Conservation (phyloP, 495 filamentous ascomycete species). For the Hapsidospora chrysogenum region DNA sequence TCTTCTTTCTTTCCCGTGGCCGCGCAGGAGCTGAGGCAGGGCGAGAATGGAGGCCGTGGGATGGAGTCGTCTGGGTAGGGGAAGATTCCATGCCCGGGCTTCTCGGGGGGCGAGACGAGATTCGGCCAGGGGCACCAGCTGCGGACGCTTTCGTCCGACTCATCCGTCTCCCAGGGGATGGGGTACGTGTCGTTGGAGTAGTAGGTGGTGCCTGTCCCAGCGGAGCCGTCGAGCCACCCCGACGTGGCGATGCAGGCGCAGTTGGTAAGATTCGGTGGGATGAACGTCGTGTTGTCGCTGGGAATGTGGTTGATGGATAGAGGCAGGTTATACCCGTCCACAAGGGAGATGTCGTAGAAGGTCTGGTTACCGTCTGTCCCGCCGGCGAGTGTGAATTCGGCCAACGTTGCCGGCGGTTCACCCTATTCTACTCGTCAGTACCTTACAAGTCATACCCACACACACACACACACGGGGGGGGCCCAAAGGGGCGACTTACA, state of each 20-base stretch:
- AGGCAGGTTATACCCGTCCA: constrained; percentile 73
- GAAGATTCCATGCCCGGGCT: constrained; percentile 51
- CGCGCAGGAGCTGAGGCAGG: constrained; percentile 55
- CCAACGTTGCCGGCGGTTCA: constrained; percentile 48
- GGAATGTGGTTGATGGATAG: constrained; percentile 47
- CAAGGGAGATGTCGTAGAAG: constrained; percentile 72
- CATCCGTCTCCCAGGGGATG: constrained; percentile 40
- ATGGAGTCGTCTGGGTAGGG: constrained; percentile 59
- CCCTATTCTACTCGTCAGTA: constrained; percentile 22
- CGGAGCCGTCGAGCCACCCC: constrained; percentile 30
- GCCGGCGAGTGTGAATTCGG: constrained; percentile 55
- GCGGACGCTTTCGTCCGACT: constrained; percentile 30
- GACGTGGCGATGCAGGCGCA: constrained; percentile 51
- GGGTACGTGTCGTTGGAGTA: constrained; percentile 41
- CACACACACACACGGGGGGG: background rate
- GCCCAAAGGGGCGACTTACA: constrained; percentile 21
- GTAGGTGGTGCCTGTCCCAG: constrained; percentile 17
- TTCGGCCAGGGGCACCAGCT: constrained; percentile 67
- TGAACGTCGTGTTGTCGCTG: constrained; percentile 33
- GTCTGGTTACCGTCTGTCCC: constrained; percentile 39
- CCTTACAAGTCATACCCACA: background rate
- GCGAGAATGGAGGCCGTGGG: constrained; percentile 48
- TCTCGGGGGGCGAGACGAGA: constrained; percentile 42
- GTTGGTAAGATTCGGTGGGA: constrained; percentile 61
- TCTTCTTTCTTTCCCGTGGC: constrained; percentile 37